phyloP scores from a whole-genome alignment of 2,329 filamentous ascomycete species.

The Moelleriella libera region DNA sequence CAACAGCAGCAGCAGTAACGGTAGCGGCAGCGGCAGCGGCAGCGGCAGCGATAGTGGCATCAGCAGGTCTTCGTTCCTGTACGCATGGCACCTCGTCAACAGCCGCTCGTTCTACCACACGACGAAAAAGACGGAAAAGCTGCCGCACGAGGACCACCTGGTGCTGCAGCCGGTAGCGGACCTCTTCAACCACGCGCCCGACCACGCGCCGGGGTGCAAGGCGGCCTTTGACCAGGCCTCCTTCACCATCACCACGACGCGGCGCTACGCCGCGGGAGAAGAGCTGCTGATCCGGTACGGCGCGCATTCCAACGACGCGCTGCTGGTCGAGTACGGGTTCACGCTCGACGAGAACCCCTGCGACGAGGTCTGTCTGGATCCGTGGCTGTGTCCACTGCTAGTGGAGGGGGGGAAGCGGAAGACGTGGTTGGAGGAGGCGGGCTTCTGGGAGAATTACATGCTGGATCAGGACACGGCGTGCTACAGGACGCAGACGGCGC shows the following conservation, averaged over 20 bases:
- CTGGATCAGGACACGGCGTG: slow-evolving; percentile 36
- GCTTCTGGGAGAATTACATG: slow-evolving; percentile 36
- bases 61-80: slow-evolving; percentile 28
- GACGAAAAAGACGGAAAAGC: slow-evolving; percentile 26
- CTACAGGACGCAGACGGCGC: slow-evolving; percentile 40
- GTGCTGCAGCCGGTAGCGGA: slow-evolving; percentile 60
- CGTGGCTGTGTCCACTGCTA: slow-evolving; percentile 27
- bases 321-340: slow-evolving; percentile 54
- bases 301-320: slow-evolving; percentile 52
- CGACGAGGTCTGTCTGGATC: slow-evolving; percentile 35
- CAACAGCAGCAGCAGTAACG: too few relatives aligned
- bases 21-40: too few relatives aligned
- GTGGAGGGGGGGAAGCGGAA: slow-evolving; percentile 14
- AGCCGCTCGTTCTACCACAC: slow-evolving; percentile 49
- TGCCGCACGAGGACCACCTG: slow-evolving; percentile 42
- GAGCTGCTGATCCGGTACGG: slow-evolving; percentile 60
- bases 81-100: slow-evolving; percentile 46
- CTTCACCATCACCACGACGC: slow-evolving; percentile 40
- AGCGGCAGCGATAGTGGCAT: background rate
- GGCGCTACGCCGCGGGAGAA: slow-evolving; percentile 37
- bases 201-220: slow-evolving; percentile 24
- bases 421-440: slow-evolving; percentile 24
- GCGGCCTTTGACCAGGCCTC: slow-evolving; percentile 34
- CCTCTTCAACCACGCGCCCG: slow-evolving; percentile 47
- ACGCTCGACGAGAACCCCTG: slow-evolving; percentile 30